Base-by-base conservation (phyloP, 73 alveolate genomes). In the Blepharisma japonicum region DNA sequence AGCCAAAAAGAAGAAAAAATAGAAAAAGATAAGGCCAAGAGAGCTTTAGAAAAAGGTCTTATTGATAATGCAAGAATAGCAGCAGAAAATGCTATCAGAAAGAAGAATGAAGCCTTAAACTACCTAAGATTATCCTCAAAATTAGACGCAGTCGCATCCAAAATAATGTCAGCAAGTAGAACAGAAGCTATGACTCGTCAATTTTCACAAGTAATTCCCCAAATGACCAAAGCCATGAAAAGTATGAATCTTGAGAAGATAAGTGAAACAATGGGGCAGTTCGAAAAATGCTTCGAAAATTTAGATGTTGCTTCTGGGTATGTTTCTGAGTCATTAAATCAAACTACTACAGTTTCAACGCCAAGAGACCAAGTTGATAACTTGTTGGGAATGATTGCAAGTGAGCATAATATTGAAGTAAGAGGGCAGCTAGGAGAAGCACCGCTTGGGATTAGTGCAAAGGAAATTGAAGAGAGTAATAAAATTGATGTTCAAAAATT, bases 61-160 rank as follows among this genome's bases (percentile, higher is more conserved):
- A 72, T 46, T 68, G 95, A 89, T 6, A 78, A 77, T 8, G 95
- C 95, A 9, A 84, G 79, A 85, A 86, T 89, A 18, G 74, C 47
- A 42, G 95, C 95, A 21, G 92, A 89, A 71, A 86, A 80, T 67
- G 92, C 89, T 1, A 89, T 89, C 56, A 42, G 95, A 46, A 89
- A 86, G 77, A 85, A 77, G 74, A 80, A 87, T 21, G 95, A 89
- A 67, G 87, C 95, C 18, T 68, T 89, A 6, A 89, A 89, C 77
- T 77, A 77, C 39, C 56, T 82, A 50, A 80, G 88, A 54, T 77
- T 89, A 78, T 80, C 91, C 11, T 85, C 83, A 2, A 85, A 89
- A 68, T 80, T 89, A 92, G 91, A 86, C 0, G 92, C 92, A 7
- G 82, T 84, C 6, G 90, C 92, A 7, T 68, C 89, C 6, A 84